These are phyloP conservation scores for Kwoniella heveanensis DNA, from an alignment of 768 basidiomycete species.

Conservation along the genomic window DNA sequence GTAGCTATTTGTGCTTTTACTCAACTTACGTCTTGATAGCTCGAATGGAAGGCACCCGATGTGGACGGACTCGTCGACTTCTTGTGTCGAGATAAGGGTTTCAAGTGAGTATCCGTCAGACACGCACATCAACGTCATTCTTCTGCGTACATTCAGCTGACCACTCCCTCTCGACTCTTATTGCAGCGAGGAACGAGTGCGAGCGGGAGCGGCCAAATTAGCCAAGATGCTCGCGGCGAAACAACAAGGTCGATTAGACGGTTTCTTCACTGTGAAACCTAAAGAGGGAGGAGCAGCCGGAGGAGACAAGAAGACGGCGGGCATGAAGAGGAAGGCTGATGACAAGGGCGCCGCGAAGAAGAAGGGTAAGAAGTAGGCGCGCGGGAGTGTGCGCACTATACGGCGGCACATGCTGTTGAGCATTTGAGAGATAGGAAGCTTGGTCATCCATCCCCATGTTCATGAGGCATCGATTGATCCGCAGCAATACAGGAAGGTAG, in stretches of 20 bases:
- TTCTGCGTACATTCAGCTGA: neutral
- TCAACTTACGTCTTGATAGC: too few species aligned
- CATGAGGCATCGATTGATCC: too few species aligned
- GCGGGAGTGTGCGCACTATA: too few species aligned
- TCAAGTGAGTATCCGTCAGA: constrained; percentile 84
- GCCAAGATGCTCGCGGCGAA: constrained; percentile 81
- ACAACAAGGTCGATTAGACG: constrained; percentile 93
- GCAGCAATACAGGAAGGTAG: too few species aligned
- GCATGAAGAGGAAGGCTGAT: constrained; percentile 62
- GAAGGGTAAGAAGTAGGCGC: constrained; percentile 50
- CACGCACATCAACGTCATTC: too few species aligned
- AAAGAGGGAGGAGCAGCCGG: constrained; percentile 58
- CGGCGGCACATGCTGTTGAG: too few species aligned
- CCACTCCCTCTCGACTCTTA: neutral
- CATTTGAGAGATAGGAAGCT: too few species aligned
- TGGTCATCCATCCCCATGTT: too few species aligned
- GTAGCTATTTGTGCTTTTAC: too few species aligned
- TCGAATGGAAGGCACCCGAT: constrained; percentile 93
- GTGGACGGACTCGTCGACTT: constrained; percentile 91
- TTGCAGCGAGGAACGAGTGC: constrained; percentile 87
- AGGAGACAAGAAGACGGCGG: constrained; percentile 34
- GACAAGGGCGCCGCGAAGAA: constrained; percentile 56
- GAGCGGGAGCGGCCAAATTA: constrained; percentile 92
- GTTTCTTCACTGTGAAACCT: constrained; percentile 82
- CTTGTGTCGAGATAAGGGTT: constrained; percentile 90